phyloP scores from a whole-genome alignment of 208 protist genomes.

The Trypanosomatidae sp. region DNA sequence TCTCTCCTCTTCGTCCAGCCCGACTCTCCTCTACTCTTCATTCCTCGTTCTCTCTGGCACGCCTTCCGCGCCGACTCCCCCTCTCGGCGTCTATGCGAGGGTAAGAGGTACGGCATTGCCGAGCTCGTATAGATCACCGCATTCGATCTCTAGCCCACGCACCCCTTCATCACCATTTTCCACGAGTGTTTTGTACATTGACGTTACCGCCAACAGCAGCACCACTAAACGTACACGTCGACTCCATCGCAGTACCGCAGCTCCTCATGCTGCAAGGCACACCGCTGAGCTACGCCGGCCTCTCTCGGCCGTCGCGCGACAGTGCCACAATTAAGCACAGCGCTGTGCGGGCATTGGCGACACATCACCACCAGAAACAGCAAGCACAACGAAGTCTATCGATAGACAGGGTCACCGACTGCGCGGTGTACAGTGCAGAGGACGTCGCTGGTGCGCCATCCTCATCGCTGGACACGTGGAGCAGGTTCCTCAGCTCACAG shows the following conservation, averaged over 20 bases:
- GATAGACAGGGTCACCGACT: background rate
- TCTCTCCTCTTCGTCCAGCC: background rate
- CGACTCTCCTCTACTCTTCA: background rate
- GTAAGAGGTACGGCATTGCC: background rate
- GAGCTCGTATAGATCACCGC: background rate
- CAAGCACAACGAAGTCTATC: background rate
- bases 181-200: background rate
- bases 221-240: background rate
- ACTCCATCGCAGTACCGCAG: background rate
- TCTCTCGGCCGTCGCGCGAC: conserved; percentile 25
- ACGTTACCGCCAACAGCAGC: background rate
- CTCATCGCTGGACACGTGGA: conserved; percentile 47
- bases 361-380: conserved; percentile 3
- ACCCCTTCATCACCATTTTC: background rate
- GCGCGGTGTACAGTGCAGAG: background rate
- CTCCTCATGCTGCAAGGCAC: background rate
- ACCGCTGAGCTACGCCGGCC: conserved; percentile 14
- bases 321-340: conserved; percentile 26
- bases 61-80: background rate
- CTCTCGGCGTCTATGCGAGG: background rate
- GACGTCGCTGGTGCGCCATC: background rate
- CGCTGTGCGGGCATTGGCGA: conserved; percentile 16
- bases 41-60: background rate
- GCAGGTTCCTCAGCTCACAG: conserved; percentile 26
- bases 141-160: background rate